Percentiles rank a stretch among this genome's conserved stretches.
phyloP scores from a whole-genome alignment of 2,329 filamentous ascomycete species.

The Hypomyces perniciosus region DNA sequence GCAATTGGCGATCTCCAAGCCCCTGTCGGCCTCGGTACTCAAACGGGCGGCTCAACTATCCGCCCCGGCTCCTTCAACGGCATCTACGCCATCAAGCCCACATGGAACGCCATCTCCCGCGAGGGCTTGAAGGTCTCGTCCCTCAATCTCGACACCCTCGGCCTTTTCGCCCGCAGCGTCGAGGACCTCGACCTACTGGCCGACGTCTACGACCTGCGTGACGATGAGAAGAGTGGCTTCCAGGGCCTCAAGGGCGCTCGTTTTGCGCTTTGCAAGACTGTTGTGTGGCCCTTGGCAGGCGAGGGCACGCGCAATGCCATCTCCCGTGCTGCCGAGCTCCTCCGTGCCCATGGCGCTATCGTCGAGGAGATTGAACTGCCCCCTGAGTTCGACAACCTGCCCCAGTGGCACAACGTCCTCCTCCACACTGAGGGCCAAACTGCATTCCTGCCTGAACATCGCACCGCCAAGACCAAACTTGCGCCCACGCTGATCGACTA shows the following conservation, averaged over 20 bases:
- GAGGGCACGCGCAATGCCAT: constrained; percentile 39
- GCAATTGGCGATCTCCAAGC: constrained; percentile 60
- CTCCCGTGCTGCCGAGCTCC: constrained; percentile 32
- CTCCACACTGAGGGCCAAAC: constrained; percentile 47
- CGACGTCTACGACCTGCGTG: constrained; percentile 46
- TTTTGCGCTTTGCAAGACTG: constrained; percentile 50
- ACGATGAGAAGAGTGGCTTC: constrained; percentile 36
- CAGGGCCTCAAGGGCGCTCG: constrained; percentile 40
- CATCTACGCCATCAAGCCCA: constrained; percentile 60
- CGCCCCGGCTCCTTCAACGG: constrained; percentile 61
- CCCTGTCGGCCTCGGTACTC: constrained; percentile 56
- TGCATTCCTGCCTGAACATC: constrained; percentile 50
- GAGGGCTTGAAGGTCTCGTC: constrained; percentile 57
- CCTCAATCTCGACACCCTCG: constrained; percentile 55
- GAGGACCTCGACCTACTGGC: constrained; percentile 53
- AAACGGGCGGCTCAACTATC: constrained; percentile 60
- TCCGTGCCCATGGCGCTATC: constrained; percentile 42
- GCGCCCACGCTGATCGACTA: constrained; percentile 38
- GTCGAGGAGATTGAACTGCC: constrained; percentile 53
- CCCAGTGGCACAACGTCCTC: constrained; percentile 46
- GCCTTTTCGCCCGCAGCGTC: constrained; percentile 52
- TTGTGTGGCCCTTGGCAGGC: constrained; percentile 44
- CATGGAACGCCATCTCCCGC: constrained; percentile 55
- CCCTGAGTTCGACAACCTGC: constrained; percentile 40
- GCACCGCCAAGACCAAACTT: constrained; percentile 40